Conservation (phyloP, 306 rosid genomes). For the Gillenia trifoliata region DNA sequence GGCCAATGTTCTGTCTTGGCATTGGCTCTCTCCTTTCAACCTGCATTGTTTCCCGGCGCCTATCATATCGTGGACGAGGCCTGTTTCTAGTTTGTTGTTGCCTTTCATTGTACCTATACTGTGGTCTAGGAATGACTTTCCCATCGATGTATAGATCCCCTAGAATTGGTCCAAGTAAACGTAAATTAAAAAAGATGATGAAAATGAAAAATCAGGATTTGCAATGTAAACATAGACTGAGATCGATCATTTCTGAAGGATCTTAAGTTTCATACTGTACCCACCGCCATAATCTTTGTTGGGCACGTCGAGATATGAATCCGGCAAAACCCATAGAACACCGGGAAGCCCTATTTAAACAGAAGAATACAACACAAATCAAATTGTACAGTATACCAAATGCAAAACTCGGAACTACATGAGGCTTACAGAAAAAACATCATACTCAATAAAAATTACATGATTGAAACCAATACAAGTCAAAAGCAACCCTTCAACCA, state of each 20-base stretch:
- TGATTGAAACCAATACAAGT: background rate
- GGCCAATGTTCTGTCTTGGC: slow-evolving; percentile 45
- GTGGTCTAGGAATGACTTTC: slow-evolving; percentile 81
- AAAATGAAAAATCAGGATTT: background rate
- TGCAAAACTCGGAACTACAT: background rate
- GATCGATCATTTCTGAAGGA: background rate
- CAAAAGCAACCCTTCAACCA: background rate
- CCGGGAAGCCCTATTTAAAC: slow-evolving; percentile 51
- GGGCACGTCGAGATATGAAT: slow-evolving; percentile 86
- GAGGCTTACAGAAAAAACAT: background rate
- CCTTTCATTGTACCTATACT: slow-evolving; percentile 65
- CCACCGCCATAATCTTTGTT: slow-evolving; percentile 94
- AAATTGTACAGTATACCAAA: background rate
- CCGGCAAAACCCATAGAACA: slow-evolving; percentile 94
- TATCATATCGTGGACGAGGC: slow-evolving; percentile 79
- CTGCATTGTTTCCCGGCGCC: slow-evolving; percentile 63
- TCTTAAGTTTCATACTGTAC: slow-evolving; percentile 13
- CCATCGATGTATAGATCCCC: slow-evolving; percentile 89
- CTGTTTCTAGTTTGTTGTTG: slow-evolving; percentile 42
- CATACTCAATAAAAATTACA: background rate
- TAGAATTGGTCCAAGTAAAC: slow-evolving; percentile 19
- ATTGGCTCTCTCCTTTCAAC: slow-evolving; percentile 49
- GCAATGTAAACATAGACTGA: background rate
- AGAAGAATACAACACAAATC: slow-evolving; percentile 8
- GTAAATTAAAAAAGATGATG: background rate